Evolutionary conservation across 1,139 yeast species (phyloP).

Genomic region (Yamadazyma buinensis): DNA sequence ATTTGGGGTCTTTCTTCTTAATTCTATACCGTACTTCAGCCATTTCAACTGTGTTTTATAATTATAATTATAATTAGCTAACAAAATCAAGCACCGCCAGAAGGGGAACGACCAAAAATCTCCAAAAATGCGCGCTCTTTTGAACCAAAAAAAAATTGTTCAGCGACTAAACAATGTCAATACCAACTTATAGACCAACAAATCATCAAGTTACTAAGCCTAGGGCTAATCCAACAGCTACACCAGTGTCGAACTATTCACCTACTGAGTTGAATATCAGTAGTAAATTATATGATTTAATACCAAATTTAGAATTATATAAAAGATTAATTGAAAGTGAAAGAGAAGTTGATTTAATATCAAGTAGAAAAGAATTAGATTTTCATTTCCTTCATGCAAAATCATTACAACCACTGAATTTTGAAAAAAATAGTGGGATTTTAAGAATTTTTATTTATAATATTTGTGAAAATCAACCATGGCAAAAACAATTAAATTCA

Average conservation of each 20-base stretch:
- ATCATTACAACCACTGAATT: constrained; percentile 40
- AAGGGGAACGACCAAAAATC: constrained; percentile 1
- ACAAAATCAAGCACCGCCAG: constrained; percentile 7
- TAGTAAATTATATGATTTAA: constrained; percentile 50
- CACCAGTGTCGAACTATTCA: constrained; percentile 44
- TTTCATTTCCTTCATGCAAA: constrained; percentile 68
- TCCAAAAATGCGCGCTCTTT: background rate
- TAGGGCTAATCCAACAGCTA: constrained; percentile 32
- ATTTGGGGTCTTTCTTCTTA: constrained; percentile 10
- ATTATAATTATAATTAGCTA: background rate
- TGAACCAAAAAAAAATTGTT: background rate
- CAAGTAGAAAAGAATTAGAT: constrained; percentile 80
- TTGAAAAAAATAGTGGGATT: constrained; percentile 47
- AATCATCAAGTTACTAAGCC: constrained; percentile 16
- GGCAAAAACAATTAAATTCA: constrained; percentile 61
- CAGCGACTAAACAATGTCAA: constrained; percentile 5
- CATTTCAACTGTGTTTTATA: background rate
- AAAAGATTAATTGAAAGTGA: constrained; percentile 75
- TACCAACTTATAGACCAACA: constrained; percentile 6
- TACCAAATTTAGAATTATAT: constrained; percentile 75
- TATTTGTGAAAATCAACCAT: constrained; percentile 81
- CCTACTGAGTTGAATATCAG: constrained; percentile 77
- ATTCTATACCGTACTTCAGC: constrained; percentile 11
- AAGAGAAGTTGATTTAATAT: constrained; percentile 70
- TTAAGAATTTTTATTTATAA: constrained; percentile 82